These are phyloP conservation scores for Lavandula angustifolia DNA, from an alignment of 257 asterid genomes.

Conservation along the genomic window DNA sequence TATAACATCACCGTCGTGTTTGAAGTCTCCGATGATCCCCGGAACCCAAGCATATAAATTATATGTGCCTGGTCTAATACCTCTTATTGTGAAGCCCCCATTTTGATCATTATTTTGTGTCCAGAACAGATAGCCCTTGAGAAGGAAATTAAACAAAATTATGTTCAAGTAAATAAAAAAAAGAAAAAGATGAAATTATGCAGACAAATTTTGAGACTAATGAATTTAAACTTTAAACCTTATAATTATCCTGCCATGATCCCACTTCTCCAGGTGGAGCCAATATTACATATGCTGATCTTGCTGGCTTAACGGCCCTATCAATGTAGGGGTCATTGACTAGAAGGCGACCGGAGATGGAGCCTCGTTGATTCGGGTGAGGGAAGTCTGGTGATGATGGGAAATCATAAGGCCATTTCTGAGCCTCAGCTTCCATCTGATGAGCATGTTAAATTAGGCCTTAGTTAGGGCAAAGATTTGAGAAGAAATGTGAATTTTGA, in stretches of 20 bases:
- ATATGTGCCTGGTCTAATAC: conserved; percentile 46
- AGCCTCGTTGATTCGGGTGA: conserved; percentile 49
- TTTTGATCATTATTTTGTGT: conserved; percentile 41
- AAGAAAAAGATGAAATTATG: too few relatives aligned
- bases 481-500: too few relatives aligned
- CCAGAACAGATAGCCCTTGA: conserved; percentile 84
- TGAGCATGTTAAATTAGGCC: too few relatives aligned
- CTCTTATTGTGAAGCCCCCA: conserved; percentile 48
- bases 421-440: conserved; percentile 50
- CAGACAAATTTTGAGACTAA: too few relatives aligned
- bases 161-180: background rate
- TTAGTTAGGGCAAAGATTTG: too few relatives aligned
- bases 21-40: conserved; percentile 70
- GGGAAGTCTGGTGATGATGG: conserved; percentile 53
- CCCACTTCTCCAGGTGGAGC: conserved; percentile 64
- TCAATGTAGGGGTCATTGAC: conserved; percentile 47
- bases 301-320: conserved; percentile 35
- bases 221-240: conserved; percentile 38
- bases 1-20: conserved; percentile 20
- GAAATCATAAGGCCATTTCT: conserved; percentile 81
- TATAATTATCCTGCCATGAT: conserved; percentile 68
- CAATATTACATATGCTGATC: conserved; percentile 59
- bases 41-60: conserved; percentile 66
- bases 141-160: background rate
- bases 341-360: conserved; percentile 52